A percentile compares a stretch with the other conserved stretches of the same genome.
These are phyloP conservation scores for Suillus weaverae DNA, from an alignment of 768 basidiomycete species.

Conservation along the genomic window DNA sequence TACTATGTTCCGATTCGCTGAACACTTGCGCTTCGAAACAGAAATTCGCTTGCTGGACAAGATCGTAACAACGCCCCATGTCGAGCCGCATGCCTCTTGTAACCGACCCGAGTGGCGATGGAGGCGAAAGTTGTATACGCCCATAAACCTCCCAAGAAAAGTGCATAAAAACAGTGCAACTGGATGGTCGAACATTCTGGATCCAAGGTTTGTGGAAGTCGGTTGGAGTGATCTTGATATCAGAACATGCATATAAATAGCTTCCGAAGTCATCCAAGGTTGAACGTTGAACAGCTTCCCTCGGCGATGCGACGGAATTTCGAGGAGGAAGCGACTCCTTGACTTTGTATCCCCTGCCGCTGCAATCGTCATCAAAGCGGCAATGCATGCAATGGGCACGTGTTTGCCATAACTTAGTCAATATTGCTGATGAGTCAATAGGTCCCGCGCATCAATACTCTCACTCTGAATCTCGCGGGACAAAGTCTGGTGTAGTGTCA, in stretches of 20 bases:
- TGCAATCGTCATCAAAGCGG: background rate
- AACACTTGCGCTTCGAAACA: slow-evolving; percentile 28
- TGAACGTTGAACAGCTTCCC: slow-evolving; percentile 17
- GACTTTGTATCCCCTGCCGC: background rate
- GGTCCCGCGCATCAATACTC: background rate
- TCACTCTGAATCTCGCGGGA: background rate
- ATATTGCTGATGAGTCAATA: background rate
- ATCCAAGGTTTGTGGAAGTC: slow-evolving; percentile 20
- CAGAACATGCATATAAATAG: slow-evolving; percentile 12
- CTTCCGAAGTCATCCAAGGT: background rate
- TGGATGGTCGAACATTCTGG: slow-evolving; percentile 28
- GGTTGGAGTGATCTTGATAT: slow-evolving; percentile 29
- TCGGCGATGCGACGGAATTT: slow-evolving; percentile 28
- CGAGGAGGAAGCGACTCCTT: slow-evolving; percentile 32
- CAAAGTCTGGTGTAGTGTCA: background rate
- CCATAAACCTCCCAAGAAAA: slow-evolving; percentile 28
- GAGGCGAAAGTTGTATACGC: too few relatives aligned
- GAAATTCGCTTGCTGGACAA: slow-evolving; percentile 29
- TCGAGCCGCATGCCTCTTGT: slow-evolving; percentile 19
- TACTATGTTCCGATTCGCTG: background rate
- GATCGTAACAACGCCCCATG: slow-evolving; percentile 19
- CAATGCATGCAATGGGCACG: background rate
- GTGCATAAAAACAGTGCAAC: slow-evolving; percentile 13
- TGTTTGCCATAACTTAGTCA: background rate
- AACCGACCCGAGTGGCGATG: slow-evolving; percentile 21